Conservation (phyloP, 208 protist genomes). For the Trypanosoma melophagium region DNA sequence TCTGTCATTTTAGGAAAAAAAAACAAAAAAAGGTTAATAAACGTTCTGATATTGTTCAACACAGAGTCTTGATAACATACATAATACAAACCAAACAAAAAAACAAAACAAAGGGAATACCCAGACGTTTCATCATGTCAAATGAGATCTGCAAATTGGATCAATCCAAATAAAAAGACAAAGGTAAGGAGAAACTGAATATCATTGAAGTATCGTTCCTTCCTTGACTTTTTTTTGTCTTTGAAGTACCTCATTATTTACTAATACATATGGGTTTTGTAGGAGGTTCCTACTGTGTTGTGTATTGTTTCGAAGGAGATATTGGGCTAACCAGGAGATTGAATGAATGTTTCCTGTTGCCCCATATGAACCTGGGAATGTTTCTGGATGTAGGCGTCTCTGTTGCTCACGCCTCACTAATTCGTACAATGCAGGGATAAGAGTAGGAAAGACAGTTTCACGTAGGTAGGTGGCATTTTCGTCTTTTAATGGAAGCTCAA, state of each 20-base stretch:
- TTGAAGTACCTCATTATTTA: constrained; percentile 51
- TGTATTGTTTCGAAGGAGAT: constrained; percentile 74
- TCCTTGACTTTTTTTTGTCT: constrained; percentile 30
- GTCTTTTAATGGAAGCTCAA: constrained; percentile 19
- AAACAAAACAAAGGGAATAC: too few species aligned
- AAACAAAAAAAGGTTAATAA: too few species aligned
- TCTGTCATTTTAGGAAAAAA: too few species aligned
- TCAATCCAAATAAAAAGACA: neutral
- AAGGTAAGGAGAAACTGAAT: constrained; percentile 4
- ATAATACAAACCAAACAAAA: too few species aligned
- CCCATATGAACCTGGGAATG: constrained; percentile 13
- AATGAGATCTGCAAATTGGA: too few species aligned
- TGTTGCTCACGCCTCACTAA: constrained; percentile 42
- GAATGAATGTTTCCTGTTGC: constrained; percentile 42
- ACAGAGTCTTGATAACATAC: too few species aligned
- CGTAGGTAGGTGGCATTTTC: constrained; percentile 54
- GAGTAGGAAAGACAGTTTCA: constrained; percentile 72
- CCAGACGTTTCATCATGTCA: too few species aligned
- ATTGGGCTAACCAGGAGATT: constrained; percentile 75
- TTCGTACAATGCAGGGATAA: constrained; percentile 70
- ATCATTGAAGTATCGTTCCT: neutral
- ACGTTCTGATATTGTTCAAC: too few species aligned
- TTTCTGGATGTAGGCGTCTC: neutral
- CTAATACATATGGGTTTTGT: constrained; percentile 54
- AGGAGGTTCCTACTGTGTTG: constrained; percentile 35